Conservation (phyloP, 2,329 filamentous ascomycete species). For the Cercospora sojina region DNA sequence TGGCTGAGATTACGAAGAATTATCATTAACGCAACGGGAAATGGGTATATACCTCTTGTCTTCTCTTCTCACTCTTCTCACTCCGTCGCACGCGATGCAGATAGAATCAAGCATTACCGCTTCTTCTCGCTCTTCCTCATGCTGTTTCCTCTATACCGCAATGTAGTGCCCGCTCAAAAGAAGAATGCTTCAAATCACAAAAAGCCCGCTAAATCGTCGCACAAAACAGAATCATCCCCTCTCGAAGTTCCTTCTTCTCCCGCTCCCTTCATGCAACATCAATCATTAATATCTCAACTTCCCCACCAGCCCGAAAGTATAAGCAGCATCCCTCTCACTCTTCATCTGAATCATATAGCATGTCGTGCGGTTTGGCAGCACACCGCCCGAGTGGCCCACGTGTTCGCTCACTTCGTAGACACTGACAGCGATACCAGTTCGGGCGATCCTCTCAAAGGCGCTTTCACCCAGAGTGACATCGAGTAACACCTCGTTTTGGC, state of each 20-base stretch:
- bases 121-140: not conserved
- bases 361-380: constrained; percentile 53
- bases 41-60: constrained; percentile 9
- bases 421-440: constrained; percentile 82
- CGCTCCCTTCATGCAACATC: not conserved
- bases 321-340: constrained; percentile 50
- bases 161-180: not conserved
- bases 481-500: constrained; percentile 66
- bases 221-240: not conserved
- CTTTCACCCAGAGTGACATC: constrained; percentile 83
- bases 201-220: not conserved
- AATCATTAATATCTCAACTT: constrained; percentile 48
- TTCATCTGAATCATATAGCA: constrained; percentile 62
- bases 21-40: not conserved
- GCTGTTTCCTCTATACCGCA: not conserved
- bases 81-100: not conserved
- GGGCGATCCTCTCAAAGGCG: constrained; percentile 79
- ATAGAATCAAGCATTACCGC: not conserved
- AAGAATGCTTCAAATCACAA: not conserved
- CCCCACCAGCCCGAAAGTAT: constrained; percentile 51
- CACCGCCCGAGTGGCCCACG: constrained; percentile 58
- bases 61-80: not conserved
- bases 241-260: not conserved
- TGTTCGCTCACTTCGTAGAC: constrained; percentile 68
- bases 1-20: not conserved